Percentiles rank a stretch among this genome's conserved stretches.
phyloP scores from a whole-genome alignment of 108 stramenopile genomes.

The Discostella stelligeroides region DNA sequence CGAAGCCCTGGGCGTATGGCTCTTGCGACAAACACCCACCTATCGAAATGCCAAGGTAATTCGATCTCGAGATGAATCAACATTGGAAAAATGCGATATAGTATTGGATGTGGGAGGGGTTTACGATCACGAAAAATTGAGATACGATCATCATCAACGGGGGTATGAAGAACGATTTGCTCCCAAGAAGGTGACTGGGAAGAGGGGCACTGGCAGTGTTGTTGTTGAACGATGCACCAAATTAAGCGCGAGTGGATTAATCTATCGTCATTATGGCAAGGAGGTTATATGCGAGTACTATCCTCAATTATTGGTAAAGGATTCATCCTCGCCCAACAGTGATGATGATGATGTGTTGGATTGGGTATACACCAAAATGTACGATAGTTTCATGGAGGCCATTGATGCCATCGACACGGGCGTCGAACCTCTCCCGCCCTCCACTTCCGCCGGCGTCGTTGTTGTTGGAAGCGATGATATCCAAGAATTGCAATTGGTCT shows the following conservation, averaged over 20 bases:
- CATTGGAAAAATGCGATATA: conserved; percentile 83
- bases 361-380: conserved; percentile 73
- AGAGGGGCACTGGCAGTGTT: no score
- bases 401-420: conserved; percentile 99
- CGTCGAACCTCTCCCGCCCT: conserved; percentile 78
- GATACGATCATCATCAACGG: conserved; percentile 99
- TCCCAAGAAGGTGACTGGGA: conserved; percentile 35
- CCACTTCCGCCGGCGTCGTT: no score
- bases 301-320: conserved; percentile 49
- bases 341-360: background rate
- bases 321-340: no score
- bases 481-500: conserved; percentile 48
- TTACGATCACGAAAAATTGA: conserved; percentile 82
- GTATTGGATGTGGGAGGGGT: conserved; percentile 97
- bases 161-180: conserved; percentile 88
- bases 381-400: conserved; percentile 92
- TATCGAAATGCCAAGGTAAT: conserved; percentile 84
- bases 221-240: conserved; percentile 85
- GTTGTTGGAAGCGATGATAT: conserved; percentile 19
- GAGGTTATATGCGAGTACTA: conserved; percentile 83
- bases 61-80: conserved; percentile 83
- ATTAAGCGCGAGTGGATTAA: conserved; percentile 92
- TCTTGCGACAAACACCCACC: conserved; percentile 76
- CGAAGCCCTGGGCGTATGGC: conserved; percentile 94
- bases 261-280: conserved; percentile 97